phyloP scores from a whole-genome alignment of 352 stramenopile species.

The Globisporangium cystogenes region DNA sequence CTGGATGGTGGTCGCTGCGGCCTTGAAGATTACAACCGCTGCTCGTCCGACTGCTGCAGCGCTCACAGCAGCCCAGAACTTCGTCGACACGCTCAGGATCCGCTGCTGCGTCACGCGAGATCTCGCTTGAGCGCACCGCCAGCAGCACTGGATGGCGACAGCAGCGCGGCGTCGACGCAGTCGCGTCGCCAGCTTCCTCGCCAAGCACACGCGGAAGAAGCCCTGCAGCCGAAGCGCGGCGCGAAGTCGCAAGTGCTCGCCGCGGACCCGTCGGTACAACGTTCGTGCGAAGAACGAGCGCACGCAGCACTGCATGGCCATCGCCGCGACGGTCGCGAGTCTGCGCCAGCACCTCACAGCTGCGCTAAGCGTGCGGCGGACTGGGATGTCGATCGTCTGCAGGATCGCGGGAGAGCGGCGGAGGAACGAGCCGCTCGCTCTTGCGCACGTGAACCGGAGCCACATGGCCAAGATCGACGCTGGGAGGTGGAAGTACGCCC shows the following conservation, averaged over 20 bases:
- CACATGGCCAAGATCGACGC: constrained; percentile 33
- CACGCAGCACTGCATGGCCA: constrained; percentile 30
- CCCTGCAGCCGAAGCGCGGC: constrained; percentile 30
- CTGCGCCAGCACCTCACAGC: constrained; percentile 22
- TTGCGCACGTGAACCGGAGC: constrained; percentile 26
- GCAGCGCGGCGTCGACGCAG: constrained; percentile 23
- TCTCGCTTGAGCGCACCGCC: constrained; percentile 29
- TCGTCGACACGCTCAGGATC: constrained; percentile 11
- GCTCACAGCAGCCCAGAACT: constrained; percentile 15
- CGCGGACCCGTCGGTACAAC: constrained; percentile 17
- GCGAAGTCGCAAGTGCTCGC: constrained; percentile 11
- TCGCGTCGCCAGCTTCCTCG: constrained; percentile 16
- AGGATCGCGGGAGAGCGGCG: constrained; percentile 33
- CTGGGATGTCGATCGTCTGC: constrained; percentile 29
- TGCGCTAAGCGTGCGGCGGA: constrained; percentile 21
- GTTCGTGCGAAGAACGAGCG: constrained; percentile 23
- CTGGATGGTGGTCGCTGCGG: constrained; percentile 32
- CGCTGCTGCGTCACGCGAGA: constrained; percentile 16
- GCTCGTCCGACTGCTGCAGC: constrained; percentile 16
- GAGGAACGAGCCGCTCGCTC: constrained; percentile 22
- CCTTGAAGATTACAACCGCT: constrained; percentile 14
- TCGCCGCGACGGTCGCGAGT: constrained; percentile 13
- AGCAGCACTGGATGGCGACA: constrained; percentile 40
- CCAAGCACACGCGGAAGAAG: constrained; percentile 40
- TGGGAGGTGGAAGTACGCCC: constrained; percentile 27